These are phyloP conservation scores for Sarcomyxa edulis DNA, from an alignment of 768 basidiomycete species.

Conservation along the genomic window DNA sequence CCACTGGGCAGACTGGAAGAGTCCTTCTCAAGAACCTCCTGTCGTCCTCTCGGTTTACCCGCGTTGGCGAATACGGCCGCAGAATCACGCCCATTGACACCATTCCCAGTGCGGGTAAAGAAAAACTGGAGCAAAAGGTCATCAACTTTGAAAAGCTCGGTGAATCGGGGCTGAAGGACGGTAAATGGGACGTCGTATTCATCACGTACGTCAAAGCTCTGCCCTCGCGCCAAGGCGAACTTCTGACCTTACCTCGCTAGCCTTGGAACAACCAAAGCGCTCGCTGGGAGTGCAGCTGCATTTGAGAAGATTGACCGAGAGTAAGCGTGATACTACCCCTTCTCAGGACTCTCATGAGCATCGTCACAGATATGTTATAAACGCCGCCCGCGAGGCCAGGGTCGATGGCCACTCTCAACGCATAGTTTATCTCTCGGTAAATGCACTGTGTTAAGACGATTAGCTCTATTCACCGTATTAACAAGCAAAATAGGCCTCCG, in stretches of 20 bases:
- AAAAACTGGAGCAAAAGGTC: constrained; percentile 63
- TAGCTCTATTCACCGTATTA: too few relatives aligned
- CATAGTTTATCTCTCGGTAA: constrained; percentile 67
- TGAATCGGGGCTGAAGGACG: constrained; percentile 42
- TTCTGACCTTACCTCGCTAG: too few relatives aligned
- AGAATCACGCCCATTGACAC: constrained; percentile 43
- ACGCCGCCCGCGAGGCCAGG: constrained; percentile 64
- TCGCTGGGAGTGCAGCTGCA: constrained; percentile 56
- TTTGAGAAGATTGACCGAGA: constrained; percentile 79
- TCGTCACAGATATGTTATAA: constrained; percentile 59
- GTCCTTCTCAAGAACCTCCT: constrained; percentile 60
- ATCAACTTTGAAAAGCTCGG: constrained; percentile 67
- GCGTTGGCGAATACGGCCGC: constrained; percentile 69
- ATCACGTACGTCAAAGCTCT: constrained; percentile 46
- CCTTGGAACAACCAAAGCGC: constrained; percentile 59
- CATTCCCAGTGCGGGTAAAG: constrained; percentile 33
- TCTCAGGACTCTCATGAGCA: background rate
- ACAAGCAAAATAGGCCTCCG: constrained; percentile 38
- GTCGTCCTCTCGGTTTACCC: constrained; percentile 44
- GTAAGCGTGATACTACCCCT: constrained; percentile 39
- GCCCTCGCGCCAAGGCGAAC: background rate
- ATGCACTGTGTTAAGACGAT: too few relatives aligned
- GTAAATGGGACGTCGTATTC: constrained; percentile 72
- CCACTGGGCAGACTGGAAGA: constrained; percentile 67
- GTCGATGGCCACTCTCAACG: constrained; percentile 42